Evolutionary conservation across 495 filamentous ascomycete species (phyloP).

Genomic region (Polyplosphaeria fusca): DNA sequence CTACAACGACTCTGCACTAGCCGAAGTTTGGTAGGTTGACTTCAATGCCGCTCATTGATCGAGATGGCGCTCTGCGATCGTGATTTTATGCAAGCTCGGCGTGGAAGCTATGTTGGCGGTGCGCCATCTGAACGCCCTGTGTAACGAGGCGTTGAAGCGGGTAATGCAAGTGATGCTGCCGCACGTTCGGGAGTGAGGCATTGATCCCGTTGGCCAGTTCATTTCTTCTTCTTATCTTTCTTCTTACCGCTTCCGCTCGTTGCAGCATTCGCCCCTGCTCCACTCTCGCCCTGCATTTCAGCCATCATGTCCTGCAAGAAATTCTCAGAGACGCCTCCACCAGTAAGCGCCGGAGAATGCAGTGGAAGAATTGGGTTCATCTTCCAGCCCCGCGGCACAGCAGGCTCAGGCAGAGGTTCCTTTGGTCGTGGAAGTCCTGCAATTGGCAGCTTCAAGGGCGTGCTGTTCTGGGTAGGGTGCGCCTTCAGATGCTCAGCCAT

Average conservation of each 20-base stretch:
- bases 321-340: slow-evolving; percentile 93
- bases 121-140: too few relatives aligned
- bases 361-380: slow-evolving; percentile 77
- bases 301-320: slow-evolving; percentile 97
- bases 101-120: too few relatives aligned
- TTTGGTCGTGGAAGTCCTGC: slow-evolving; percentile 61
- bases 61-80: too few relatives aligned
- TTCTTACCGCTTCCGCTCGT: slow-evolving; percentile 44
- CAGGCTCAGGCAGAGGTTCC: slow-evolving; percentile 65
- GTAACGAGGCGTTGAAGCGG: too few relatives aligned
- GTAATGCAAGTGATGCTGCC: too few relatives aligned
- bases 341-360: slow-evolving; percentile 82
- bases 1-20: too few relatives aligned
- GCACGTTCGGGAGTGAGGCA: too few relatives aligned
- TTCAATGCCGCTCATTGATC: too few relatives aligned
- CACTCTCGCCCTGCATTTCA: slow-evolving; percentile 70
- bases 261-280: slow-evolving; percentile 41
- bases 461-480: slow-evolving; percentile 72
- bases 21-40: too few relatives aligned
- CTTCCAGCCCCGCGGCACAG: slow-evolving; percentile 89
- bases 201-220: too few relatives aligned
- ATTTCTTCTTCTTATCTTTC: slow-evolving; percentile 43
- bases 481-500: slow-evolving; percentile 68
- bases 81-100: too few relatives aligned
- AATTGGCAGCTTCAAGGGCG: slow-evolving; percentile 63